phyloP scores from a whole-genome alignment of 2,329 filamentous ascomycete genomes.

The Pezicula neosporulosa region DNA sequence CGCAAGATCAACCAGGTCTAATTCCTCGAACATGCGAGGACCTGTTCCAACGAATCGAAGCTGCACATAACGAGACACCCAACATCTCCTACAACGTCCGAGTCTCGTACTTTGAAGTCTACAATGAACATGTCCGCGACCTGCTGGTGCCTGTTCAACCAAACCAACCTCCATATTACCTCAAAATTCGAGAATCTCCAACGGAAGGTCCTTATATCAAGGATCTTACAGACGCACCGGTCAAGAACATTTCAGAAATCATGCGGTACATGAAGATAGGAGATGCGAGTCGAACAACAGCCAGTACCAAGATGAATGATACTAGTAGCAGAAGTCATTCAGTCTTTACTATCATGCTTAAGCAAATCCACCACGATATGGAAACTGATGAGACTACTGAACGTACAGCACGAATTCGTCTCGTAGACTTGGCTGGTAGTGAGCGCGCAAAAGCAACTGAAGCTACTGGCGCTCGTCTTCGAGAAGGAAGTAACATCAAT shows the following conservation, averaged over 20 bases:
- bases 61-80: constrained; percentile 68
- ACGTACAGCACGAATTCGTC: constrained; percentile 84
- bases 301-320: constrained; percentile 99
- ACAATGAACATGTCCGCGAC: constrained; percentile 98
- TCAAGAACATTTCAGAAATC: constrained; percentile 83
- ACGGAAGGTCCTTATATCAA: constrained; percentile 96
- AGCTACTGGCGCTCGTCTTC: constrained; percentile 83
- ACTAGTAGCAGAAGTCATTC: constrained; percentile 94
- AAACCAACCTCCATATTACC: constrained; percentile 79
- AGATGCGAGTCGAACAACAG: constrained; percentile 81
- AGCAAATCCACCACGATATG: constrained; percentile 97
- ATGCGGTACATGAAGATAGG: constrained; percentile 87
- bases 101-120: constrained; percentile 98
- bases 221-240: constrained; percentile 89
- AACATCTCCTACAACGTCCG: constrained; percentile 97
- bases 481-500: constrained; percentile 98
- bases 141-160: constrained; percentile 71
- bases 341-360: constrained; percentile 96
- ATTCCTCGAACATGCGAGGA: constrained; percentile 96
- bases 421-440: constrained; percentile 92
- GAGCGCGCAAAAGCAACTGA: constrained; percentile 95
- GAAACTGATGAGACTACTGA: constrained; percentile 98
- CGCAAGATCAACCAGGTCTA: constrained; percentile 77
- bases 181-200: constrained; percentile 95
- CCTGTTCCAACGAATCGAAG: constrained; percentile 88